A percentile compares a stretch with the other conserved stretches of the same genome.
Evolutionary conservation across 2,329 filamentous ascomycete genomes (phyloP).

Genomic region (Fusarium goolgardi): DNA sequence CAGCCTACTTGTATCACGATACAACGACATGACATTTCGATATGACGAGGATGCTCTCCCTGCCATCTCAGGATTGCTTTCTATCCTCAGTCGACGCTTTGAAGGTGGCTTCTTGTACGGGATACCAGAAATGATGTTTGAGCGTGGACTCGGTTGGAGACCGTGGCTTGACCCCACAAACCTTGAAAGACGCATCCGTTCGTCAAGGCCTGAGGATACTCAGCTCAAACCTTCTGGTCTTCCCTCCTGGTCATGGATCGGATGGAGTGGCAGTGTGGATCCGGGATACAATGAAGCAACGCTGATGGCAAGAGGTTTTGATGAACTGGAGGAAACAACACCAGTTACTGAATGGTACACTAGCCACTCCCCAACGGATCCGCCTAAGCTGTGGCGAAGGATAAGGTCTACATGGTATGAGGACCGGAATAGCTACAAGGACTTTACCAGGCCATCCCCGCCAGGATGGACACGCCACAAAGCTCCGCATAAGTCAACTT

Average conservation of each 20-base stretch:
- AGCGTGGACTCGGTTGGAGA: constrained; percentile 4
- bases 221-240: background rate
- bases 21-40: background rate
- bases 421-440: constrained; percentile 10
- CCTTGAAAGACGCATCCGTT: background rate
- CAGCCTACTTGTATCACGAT: background rate
- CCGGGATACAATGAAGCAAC: background rate
- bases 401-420: constrained; percentile 14
- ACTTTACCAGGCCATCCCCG: background rate
- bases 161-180: fast-evolving
- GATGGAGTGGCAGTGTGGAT: background rate
- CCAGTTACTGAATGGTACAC: constrained; percentile 20
- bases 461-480: constrained; percentile 17
- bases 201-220: background rate
- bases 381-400: background rate
- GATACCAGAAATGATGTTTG: constrained; percentile 21
- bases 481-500: background rate
- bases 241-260: constrained; percentile 30
- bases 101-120: constrained; percentile 18
- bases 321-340: background rate
- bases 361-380: background rate
- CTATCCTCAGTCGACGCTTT: constrained; percentile 5
- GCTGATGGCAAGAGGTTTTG: background rate
- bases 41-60: constrained; percentile 18
- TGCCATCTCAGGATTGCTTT: constrained; percentile 2